Base-by-base conservation (phyloP, 2,329 filamentous ascomycete genomes). In the Fusarium globosum region DNA sequence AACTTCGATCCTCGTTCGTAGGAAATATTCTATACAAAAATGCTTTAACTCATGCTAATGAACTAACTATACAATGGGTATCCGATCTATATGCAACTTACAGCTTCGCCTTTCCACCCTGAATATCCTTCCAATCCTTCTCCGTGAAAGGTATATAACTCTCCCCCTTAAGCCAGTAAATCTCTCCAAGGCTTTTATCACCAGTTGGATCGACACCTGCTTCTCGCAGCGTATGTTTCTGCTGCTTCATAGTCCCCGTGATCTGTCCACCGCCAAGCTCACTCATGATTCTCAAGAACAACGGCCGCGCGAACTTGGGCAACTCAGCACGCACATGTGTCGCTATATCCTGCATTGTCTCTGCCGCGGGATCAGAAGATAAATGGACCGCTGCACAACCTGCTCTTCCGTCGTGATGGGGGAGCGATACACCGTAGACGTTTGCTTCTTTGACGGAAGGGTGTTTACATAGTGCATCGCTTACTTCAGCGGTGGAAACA, bases 221-320 rank as follows among this genome's bases (percentile, higher is more conserved):
- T 5, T 86, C 85, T n/a, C 94, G 86, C 72, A 97, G 80, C 0
- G 85, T 82, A 71, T 92, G 89, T 82, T 97, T 97, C 83, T 95
- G 92, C 84, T 97, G 93, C 86, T 97, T 97, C 78, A 94, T 93
- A 53, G 94, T 97, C 1, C 94, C 94, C 9, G 95, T 97, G 2
- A 90, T 87, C 77, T 92, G 89, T 73, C 83, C 81, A 46, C 90
- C 87, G 7, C 84, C 82, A 51, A 88, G 82, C 33, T 88, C 86
- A 33, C 83, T 85, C 13, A 91, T 87, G 11, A 95, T 82, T 18
- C 95, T 87, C 53, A 97, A 80, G 82, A 97, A 97, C 2, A 96
- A 76, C 0, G 95, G 95, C 9, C 91, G 88, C 0, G 94, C 94
- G 77, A 93, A 97, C 55, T 86, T 88, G 1, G 95, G 94, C 33